Percentiles rank a stretch among this genome's conserved stretches.
phyloP scores from a whole-genome alignment of 2,329 filamentous ascomycete species.

The Pseudocercospora musae region DNA sequence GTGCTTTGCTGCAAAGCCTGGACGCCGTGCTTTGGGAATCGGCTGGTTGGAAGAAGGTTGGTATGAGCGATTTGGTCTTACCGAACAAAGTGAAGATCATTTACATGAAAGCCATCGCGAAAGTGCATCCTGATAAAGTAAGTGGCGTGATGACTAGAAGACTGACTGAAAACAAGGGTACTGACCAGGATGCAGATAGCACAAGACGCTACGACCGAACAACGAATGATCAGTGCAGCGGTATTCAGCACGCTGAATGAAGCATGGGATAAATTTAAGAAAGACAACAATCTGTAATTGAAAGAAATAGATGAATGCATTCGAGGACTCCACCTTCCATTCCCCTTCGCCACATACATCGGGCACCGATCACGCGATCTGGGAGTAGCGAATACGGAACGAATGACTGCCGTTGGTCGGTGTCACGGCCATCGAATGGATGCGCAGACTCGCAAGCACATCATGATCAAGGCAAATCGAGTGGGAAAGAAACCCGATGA shows the following conservation, averaged over 20 bases:
- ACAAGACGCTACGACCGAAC: conserved; percentile 62
- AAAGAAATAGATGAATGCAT: not conserved
- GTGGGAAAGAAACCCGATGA: not conserved
- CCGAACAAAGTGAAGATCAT: conserved; percentile 93
- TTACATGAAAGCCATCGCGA: conserved; percentile 99
- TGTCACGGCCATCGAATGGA: not conserved
- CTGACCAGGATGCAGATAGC: conserved; percentile 48
- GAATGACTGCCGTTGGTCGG: not conserved
- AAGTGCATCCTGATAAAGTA: conserved; percentile 99
- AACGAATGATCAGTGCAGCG: conserved; percentile 63
- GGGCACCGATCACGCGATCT: not conserved
- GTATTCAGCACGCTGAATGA: conserved; percentile 65
- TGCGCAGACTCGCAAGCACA: not conserved
- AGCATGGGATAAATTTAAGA: conserved; percentile 67
- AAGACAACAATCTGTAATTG: conserved; percentile 55
- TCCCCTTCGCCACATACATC: too few species aligned
- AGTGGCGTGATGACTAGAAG: conserved; percentile 31
- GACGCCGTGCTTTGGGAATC: conserved; percentile 88
- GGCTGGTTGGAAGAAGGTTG: conserved; percentile 95
- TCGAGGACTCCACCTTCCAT: too few species aligned
- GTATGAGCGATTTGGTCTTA: conserved; percentile 87
- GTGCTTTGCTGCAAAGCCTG: conserved; percentile 80
- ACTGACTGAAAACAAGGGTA: not conserved
- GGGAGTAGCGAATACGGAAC: too few species aligned
- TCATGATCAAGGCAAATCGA: not conserved